Percentiles rank a stretch among this genome's conserved stretches.
These are phyloP conservation scores for Fraxinus velutina DNA, from an alignment of 305 asterid species.

Conservation along the genomic window DNA sequence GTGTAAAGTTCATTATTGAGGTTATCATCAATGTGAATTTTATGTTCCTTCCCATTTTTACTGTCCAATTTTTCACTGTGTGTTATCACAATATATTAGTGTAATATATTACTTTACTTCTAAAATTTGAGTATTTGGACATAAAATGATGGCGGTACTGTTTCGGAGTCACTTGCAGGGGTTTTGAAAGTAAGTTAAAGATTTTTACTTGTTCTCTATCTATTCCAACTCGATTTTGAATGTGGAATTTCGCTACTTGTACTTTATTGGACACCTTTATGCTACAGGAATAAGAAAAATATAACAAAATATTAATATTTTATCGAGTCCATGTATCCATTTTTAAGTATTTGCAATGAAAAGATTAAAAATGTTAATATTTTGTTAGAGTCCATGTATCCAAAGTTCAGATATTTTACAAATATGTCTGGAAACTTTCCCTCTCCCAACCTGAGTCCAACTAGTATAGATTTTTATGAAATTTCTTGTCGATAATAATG, in stretches of 20 bases:
- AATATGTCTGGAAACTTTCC: background rate
- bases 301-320: background rate
- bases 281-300: background rate
- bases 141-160: background rate
- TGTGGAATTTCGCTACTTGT: background rate
- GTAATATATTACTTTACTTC: background rate
- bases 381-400: background rate
- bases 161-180: background rate
- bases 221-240: background rate
- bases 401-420: conserved; percentile 1
- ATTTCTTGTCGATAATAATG: background rate
- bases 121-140: background rate
- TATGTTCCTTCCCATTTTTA: background rate
- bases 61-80: background rate
- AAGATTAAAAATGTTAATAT: background rate
- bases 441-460: background rate
- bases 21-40: background rate
- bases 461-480: background rate
- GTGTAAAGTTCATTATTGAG: background rate
- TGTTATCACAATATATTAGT: background rate
- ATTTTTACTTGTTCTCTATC: background rate
- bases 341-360: background rate
- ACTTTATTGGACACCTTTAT: background rate
- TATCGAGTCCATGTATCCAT: background rate
- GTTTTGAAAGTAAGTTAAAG: background rate